Evolutionary conservation across 208 protist species (phyloP).

Genomic region (Jaenimonas drosophilae): DNA sequence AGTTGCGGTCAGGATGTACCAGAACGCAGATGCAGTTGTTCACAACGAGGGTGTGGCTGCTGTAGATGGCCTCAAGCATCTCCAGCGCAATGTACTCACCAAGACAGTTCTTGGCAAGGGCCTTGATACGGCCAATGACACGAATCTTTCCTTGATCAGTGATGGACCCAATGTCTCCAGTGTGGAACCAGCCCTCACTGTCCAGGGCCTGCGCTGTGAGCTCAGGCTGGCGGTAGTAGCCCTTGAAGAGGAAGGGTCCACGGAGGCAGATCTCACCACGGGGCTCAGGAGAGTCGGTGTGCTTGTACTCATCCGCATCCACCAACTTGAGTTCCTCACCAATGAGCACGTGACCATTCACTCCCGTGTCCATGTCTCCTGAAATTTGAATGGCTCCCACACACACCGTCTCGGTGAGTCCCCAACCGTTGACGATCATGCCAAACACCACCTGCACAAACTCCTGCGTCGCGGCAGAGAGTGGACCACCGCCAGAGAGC

Average conservation of each 20-base stretch:
- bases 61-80: conserved; percentile 18
- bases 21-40: conserved; percentile 16
- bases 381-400: conserved; percentile 13
- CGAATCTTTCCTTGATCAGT: conserved; percentile 12
- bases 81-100: conserved; percentile 67
- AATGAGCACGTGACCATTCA: conserved; percentile 16
- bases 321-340: conserved; percentile 72
- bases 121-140: conserved; percentile 50
- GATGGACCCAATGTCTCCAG: conserved; percentile 40
- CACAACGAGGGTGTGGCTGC: conserved; percentile 9
- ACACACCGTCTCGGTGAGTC: conserved; percentile 55
- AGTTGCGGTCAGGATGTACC: conserved; percentile 17
- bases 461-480: conserved; percentile 20
- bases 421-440: conserved; percentile 38
- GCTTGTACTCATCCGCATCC: conserved; percentile 49
- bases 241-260: conserved; percentile 16
- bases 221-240: conserved; percentile 41
- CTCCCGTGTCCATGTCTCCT: conserved; percentile 10
- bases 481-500: conserved; percentile 38
- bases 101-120: conserved; percentile 37
- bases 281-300: conserved; percentile 25
- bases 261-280: conserved; percentile 30
- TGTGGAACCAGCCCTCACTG: conserved; percentile 34
- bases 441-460: conserved; percentile 37
- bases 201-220: conserved; percentile 23